These are phyloP conservation scores for Kodamaea ohmeri DNA, from an alignment of 1,139 yeast species.

Conservation along the genomic window DNA sequence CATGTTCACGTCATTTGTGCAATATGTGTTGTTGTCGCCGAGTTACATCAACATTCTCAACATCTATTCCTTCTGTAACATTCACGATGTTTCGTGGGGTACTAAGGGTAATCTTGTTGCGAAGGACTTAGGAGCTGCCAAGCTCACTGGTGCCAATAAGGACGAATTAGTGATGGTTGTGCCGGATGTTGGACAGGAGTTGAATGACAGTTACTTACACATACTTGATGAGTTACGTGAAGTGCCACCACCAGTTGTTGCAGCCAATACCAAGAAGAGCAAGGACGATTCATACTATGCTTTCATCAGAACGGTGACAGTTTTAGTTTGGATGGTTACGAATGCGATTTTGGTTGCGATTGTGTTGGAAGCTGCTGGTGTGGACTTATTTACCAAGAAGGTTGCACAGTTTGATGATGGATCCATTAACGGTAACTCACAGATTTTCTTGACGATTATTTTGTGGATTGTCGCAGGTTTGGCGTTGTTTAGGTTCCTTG, in stretches of 20 bases:
- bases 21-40: constrained; percentile 70
- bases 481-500: constrained; percentile 43
- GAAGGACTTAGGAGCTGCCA: constrained; percentile 70
- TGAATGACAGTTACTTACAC: constrained; percentile 56
- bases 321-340: constrained; percentile 46
- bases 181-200: constrained; percentile 62
- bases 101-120: constrained; percentile 69
- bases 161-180: constrained; percentile 67
- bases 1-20: constrained; percentile 69
- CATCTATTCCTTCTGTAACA: constrained; percentile 81
- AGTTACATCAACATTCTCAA: constrained; percentile 75
- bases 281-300: constrained; percentile 46
- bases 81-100: constrained; percentile 88
- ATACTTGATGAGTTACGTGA: constrained; percentile 47
- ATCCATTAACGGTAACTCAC: constrained; percentile 37
- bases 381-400: constrained; percentile 27
- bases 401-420: constrained; percentile 24
- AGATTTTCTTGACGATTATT: constrained; percentile 42
- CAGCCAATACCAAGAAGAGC: constrained; percentile 22
- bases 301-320: constrained; percentile 44
- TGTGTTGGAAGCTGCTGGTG: constrained; percentile 44
- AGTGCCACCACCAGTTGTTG: constrained; percentile 24
- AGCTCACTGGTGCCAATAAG: constrained; percentile 47
- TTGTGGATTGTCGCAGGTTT: constrained; percentile 51
- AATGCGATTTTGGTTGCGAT: constrained; percentile 43